phyloP scores from a whole-genome alignment of 2,329 filamentous ascomycete species.

The Penicillium verrucosum region DNA sequence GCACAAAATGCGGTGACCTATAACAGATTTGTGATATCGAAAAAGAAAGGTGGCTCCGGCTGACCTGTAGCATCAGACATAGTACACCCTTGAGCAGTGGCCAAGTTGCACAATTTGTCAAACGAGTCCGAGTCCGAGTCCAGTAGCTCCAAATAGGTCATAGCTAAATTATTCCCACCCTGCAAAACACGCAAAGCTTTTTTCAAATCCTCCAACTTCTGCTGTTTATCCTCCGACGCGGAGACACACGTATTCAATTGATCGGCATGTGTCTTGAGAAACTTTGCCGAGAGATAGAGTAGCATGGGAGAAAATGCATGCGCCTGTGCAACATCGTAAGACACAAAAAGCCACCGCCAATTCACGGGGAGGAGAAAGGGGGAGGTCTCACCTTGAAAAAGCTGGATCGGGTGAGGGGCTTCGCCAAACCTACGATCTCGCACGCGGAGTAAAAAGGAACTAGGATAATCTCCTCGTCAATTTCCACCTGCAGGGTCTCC shows the following conservation, averaged over 20 bases:
- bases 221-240: constrained; percentile 1
- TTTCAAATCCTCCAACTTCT: constrained; percentile 1
- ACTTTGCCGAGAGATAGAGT: constrained; percentile 9
- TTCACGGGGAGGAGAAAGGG: background rate
- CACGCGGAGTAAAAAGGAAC: constrained; percentile 10
- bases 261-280: constrained; percentile 5
- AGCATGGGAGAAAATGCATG: constrained; percentile 9
- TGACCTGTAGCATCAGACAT: background rate
- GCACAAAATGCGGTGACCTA: background rate
- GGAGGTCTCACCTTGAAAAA: constrained; percentile 11
- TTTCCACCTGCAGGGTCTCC: background rate
- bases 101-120: background rate
- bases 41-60: background rate
- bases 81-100: background rate
- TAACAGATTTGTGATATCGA: constrained; percentile 1
- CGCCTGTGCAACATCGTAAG: constrained; percentile 1
- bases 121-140: background rate
- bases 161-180: constrained; percentile 4
- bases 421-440: constrained; percentile 13
- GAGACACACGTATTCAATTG: background rate
- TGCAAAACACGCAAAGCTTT: constrained; percentile 3
- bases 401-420: constrained; percentile 5
- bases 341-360: background rate
- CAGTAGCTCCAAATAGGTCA: constrained; percentile 1
- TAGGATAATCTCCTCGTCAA: background rate